These are phyloP conservation scores for Prunus mume DNA, from an alignment of 306 rosid genomes.

Conservation along the genomic window DNA sequence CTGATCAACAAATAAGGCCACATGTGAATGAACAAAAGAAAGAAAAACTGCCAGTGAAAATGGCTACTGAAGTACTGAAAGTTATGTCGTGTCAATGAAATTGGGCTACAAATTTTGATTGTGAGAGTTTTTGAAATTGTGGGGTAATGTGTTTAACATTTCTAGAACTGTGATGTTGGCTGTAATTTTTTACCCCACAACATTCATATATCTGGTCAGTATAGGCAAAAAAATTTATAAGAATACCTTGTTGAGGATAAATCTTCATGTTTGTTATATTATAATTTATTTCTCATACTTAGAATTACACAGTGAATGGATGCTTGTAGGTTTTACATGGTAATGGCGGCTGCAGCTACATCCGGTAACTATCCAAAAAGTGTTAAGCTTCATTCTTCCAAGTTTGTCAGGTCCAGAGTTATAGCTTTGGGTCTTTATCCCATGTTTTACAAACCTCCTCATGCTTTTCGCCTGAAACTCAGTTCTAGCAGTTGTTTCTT, in stretches of 20 bases:
- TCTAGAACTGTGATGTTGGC: background rate
- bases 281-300: background rate
- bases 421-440: slow-evolving; percentile 28
- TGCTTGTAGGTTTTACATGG: slow-evolving; percentile 23
- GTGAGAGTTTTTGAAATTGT: background rate
- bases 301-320: background rate
- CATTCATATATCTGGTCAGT: background rate
- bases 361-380: slow-evolving; percentile 27
- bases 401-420: slow-evolving; percentile 28
- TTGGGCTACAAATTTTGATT: background rate
- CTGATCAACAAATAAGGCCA: background rate
- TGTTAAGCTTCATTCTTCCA: slow-evolving; percentile 30
- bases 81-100: background rate
- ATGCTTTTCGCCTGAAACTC: slow-evolving; percentile 25
- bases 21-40: background rate
- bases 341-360: slow-evolving; percentile 32
- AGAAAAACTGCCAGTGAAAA: background rate
- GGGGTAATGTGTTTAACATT: background rate
- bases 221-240: background rate
- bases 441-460: slow-evolving; percentile 30
- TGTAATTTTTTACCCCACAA: background rate
- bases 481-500: slow-evolving; percentile 31
- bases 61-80: background rate
- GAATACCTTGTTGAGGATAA: background rate
- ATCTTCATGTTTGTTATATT: too few relatives aligned